Percentiles rank a stretch among this genome's conserved stretches.
Conservation (phyloP, 345 rosid genomes). For the Aegle marmelos region DNA sequence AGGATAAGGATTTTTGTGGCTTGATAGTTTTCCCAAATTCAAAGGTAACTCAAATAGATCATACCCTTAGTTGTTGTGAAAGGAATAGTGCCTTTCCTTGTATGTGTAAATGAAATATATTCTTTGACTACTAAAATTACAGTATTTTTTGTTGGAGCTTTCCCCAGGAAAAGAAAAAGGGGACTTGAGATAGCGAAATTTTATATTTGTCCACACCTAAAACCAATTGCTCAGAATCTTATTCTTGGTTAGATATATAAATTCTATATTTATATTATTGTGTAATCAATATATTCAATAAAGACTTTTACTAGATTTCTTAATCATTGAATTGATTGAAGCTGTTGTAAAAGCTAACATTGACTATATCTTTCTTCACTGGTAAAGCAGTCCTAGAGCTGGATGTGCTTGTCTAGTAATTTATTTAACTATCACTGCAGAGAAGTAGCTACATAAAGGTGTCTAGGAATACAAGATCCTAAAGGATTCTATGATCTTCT, state of each 20-base stretch:
- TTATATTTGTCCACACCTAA: not conserved
- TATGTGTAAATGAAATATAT: not conserved
- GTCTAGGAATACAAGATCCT: conserved; percentile 57
- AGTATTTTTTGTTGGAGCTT: not conserved
- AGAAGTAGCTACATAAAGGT: conserved; percentile 36
- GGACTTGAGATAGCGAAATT: not conserved
- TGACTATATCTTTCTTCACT: conserved; percentile 20
- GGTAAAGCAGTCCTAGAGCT: conserved; percentile 26
- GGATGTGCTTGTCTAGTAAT: conserved; percentile 29
- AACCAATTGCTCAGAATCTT: not conserved
- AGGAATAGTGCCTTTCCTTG: not conserved
- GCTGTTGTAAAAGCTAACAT: conserved; percentile 23
- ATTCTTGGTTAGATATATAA: not conserved
- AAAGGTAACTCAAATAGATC: not conserved
- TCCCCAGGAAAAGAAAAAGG: not conserved
- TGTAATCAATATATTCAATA: not conserved
- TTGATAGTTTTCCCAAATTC: not conserved
- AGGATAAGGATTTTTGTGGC: not conserved
- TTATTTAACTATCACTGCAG: conserved; percentile 49
- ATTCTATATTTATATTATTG: not conserved
- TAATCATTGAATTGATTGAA: conserved; percentile 1
- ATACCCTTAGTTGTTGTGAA: not conserved
- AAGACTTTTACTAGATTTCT: not conserved
- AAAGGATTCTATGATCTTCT: conserved; percentile 43
- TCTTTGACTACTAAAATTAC: not conserved